A percentile compares a stretch with the other conserved stretches of the same genome.
Evolutionary conservation across 768 basidiomycete species (phyloP).

Genomic region (Suillus brevipes): DNA sequence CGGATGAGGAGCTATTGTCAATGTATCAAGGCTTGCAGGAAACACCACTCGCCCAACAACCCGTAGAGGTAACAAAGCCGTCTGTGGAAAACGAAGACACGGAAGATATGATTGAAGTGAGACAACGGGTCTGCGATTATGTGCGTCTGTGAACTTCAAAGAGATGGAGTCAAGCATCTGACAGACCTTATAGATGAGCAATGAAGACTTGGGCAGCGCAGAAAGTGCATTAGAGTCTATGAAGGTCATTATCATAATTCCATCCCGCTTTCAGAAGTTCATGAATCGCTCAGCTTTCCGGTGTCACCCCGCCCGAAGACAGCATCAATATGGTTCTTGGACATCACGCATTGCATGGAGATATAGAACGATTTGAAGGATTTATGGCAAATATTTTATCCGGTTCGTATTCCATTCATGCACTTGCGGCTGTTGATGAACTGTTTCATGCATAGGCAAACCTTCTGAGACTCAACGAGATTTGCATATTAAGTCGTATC

Average conservation of each 20-base stretch:
- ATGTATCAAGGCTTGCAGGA: conserved; percentile 45
- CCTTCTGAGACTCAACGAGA: conserved; percentile 63
- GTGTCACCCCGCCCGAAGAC: conserved; percentile 42
- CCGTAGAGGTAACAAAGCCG: conserved; percentile 9
- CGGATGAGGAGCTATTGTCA: conserved; percentile 38
- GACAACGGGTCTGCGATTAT: conserved; percentile 41
- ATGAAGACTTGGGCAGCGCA: conserved; percentile 48
- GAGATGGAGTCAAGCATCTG: neutral
- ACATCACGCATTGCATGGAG: conserved; percentile 47
- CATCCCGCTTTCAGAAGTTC: neutral
- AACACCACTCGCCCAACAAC: conserved; percentile 19
- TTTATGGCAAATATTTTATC: conserved; percentile 43
- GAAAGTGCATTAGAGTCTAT: conserved; percentile 55
- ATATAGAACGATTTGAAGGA: conserved; percentile 46
- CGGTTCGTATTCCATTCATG: conserved; percentile 35
- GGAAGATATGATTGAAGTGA: conserved; percentile 16
- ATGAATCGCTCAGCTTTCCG: conserved; percentile 39
- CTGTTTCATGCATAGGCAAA: conserved; percentile 20
- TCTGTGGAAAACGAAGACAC: conserved; percentile 13
- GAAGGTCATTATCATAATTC: conserved; percentile 35
- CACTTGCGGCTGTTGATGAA: conserved; percentile 2
- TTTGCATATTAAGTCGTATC: conserved; percentile 69
- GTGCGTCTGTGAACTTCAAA: conserved; percentile 35
- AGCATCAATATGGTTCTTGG: conserved; percentile 49
- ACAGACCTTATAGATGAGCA: conserved; percentile 40